phyloP scores from a whole-genome alignment of 1,284 basidiomycete species.

The Ganoderma lingzhi region DNA sequence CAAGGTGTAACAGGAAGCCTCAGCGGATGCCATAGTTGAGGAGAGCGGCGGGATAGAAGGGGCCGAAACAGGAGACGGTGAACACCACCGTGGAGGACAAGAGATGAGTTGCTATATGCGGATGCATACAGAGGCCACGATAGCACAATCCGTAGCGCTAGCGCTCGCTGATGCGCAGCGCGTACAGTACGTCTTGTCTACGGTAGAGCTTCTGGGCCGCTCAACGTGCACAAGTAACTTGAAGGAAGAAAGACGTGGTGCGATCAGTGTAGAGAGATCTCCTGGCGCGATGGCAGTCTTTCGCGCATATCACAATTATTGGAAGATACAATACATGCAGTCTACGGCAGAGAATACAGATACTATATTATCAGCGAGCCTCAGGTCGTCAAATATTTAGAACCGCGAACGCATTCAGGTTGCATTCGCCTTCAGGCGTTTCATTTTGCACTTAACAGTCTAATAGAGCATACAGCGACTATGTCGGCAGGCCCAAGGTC shows the following conservation, averaged over 20 bases:
- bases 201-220: neutral
- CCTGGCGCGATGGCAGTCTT: too few species aligned
- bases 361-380: neutral
- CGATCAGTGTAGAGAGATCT: too few species aligned
- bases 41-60: slow-evolving; percentile 15
- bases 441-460: neutral
- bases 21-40: slow-evolving; percentile 45
- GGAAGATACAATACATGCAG: neutral
- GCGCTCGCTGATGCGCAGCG: slow-evolving; percentile 7
- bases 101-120: slow-evolving; percentile 32
- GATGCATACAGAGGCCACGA: slow-evolving; percentile 28
- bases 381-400: neutral
- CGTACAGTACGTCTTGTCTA: neutral
- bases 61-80: slow-evolving; percentile 21
- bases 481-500: slow-evolving; percentile 48
- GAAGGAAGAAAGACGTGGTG: too few species aligned
- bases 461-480: neutral
- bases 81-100: slow-evolving; percentile 30
- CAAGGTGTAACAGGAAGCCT: slow-evolving; percentile 84
- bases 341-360: neutral
- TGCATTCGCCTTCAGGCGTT: neutral
- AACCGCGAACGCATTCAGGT: neutral
- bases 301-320: neutral
- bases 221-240: too few species aligned
- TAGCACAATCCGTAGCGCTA: slow-evolving; percentile 8